Conservation (phyloP, 805 yeast species). For the Saccharomycopsis microspora region DNA sequence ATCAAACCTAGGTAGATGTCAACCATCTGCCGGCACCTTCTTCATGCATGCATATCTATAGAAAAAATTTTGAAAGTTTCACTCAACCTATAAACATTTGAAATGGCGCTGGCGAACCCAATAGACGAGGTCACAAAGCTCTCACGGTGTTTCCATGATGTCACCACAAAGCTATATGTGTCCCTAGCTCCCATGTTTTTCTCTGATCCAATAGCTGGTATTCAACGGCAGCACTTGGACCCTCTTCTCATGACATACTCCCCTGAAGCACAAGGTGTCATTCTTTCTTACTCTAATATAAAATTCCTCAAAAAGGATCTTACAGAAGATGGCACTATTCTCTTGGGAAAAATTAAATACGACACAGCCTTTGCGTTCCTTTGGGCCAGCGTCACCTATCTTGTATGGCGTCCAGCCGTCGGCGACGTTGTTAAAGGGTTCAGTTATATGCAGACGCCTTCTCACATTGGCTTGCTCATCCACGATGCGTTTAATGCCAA, state of each 20-base stretch:
- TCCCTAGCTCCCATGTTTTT: slow-evolving; percentile 81
- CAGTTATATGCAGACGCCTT: slow-evolving; percentile 85
- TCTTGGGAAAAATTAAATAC: slow-evolving; percentile 55
- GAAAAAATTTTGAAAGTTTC: too few species aligned
- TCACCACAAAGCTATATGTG: slow-evolving; percentile 55
- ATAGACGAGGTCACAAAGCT: slow-evolving; percentile 26
- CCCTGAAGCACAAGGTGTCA: slow-evolving; percentile 65
- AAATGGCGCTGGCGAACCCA: neutral
- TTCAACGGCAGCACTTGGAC: slow-evolving; percentile 80
- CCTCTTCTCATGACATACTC: slow-evolving; percentile 80
- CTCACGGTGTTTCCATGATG: slow-evolving; percentile 59
- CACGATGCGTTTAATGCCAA: slow-evolving; percentile 94
- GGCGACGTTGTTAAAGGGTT: slow-evolving; percentile 84
- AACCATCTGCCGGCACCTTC: too few species aligned
- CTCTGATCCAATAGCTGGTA: slow-evolving; percentile 61
- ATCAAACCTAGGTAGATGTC: too few species aligned
- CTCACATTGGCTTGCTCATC: slow-evolving; percentile 83
- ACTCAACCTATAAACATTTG: too few species aligned
- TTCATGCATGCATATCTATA: too few species aligned
- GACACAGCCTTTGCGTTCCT: slow-evolving; percentile 82
- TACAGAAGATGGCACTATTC: slow-evolving; percentile 22
- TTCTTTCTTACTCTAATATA: slow-evolving; percentile 67
- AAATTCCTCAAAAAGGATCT: slow-evolving; percentile 25
- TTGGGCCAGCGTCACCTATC: slow-evolving; percentile 76
- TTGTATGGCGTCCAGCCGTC: slow-evolving; percentile 83